These are phyloP conservation scores for Moringa oleifera DNA, from an alignment of 345 rosid species.

Conservation along the genomic window DNA sequence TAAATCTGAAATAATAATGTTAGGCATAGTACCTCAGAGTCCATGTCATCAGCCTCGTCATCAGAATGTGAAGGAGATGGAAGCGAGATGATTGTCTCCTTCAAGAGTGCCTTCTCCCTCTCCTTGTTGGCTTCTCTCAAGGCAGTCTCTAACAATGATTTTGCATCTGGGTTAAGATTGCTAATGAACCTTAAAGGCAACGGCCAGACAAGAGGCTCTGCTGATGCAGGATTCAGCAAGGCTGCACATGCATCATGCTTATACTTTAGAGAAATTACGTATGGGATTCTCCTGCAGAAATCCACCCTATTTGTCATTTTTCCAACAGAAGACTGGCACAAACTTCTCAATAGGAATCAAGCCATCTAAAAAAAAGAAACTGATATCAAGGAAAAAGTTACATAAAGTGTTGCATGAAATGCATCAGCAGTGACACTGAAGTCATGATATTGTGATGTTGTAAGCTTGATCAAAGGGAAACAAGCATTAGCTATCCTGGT, in stretches of 20 bases:
- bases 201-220: constrained; percentile 99
- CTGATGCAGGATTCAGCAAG: constrained; percentile 82
- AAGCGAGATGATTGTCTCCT: constrained; percentile 50
- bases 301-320: too few species aligned
- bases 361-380: background rate
- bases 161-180: constrained; percentile 82
- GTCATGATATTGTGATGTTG: too few species aligned
- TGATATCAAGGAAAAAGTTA: too few species aligned
- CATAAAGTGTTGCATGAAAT: too few species aligned
- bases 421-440: too few species aligned
- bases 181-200: constrained; percentile 92
- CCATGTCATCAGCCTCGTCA: constrained; percentile 54
- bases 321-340: too few species aligned
- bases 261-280: constrained; percentile 66
- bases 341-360: background rate
- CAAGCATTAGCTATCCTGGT: too few species aligned
- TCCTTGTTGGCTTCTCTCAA: constrained; percentile 81
- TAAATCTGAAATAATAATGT: background rate
- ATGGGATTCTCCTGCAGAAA: constrained; percentile 76
- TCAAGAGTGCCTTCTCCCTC: constrained; percentile 77
- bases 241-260: constrained; percentile 90
- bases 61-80: constrained; percentile 73
- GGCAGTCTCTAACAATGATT: constrained; percentile 71
- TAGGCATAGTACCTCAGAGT: constrained; percentile 62
- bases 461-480: too few species aligned